phyloP scores from a whole-genome alignment of 139 green algal species.

The Eudorina sp. region DNA sequence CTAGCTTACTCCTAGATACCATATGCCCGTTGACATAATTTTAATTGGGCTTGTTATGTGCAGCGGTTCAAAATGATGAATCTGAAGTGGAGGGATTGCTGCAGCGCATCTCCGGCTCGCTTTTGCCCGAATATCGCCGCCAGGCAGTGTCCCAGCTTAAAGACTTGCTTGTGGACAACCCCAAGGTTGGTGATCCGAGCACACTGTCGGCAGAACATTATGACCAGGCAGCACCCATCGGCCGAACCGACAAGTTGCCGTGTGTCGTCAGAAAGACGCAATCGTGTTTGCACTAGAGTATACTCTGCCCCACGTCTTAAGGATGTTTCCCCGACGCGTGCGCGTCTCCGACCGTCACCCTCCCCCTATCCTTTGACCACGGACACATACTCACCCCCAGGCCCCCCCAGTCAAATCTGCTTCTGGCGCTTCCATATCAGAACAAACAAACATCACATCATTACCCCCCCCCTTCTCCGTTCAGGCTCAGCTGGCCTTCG shows the following conservation, averaged over 20 bases:
- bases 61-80: conserved; percentile 66
- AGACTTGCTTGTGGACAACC: conserved; percentile 73
- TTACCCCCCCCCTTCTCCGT: background rate
- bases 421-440: no score
- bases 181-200: conserved; percentile 54
- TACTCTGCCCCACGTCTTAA: no score
- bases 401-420: no score
- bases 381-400: no score
- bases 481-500: conserved; percentile 80
- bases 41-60: background rate
- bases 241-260: no score
- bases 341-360: no score
- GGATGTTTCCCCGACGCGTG: no score
- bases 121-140: conserved; percentile 82
- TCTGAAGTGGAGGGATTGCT: conserved; percentile 82
- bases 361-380: no score
- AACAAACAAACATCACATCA: background rate
- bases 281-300: no score
- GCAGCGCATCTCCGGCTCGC: conserved; percentile 79
- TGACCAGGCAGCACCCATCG: background rate
- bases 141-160: conserved; percentile 80
- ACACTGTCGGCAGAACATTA: background rate
- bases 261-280: no score
- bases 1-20: no score
- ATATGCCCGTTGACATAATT: no score